These are phyloP conservation scores for Parastagonospora nodorum DNA, from an alignment of 2,329 filamentous ascomycete genomes.

Conservation along the genomic window DNA sequence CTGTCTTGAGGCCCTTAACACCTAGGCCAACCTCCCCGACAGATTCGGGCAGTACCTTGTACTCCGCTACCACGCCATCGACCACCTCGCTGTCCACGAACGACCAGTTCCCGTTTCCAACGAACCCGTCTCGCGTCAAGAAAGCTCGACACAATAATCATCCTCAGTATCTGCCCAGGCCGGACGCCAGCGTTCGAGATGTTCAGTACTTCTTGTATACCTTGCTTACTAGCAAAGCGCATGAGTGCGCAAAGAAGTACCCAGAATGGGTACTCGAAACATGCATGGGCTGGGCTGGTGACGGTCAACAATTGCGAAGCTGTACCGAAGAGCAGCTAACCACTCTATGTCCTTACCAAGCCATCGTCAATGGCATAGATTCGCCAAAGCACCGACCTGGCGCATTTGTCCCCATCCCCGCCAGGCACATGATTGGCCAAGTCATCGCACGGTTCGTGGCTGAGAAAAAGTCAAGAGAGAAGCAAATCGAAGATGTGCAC, in stretches of 20 bases:
- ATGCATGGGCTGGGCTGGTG: conserved; percentile 20
- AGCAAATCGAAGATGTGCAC: neutral
- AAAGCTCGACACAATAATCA: neutral
- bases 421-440: conserved; percentile 1
- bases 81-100: neutral
- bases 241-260: conserved; percentile 13
- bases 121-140: neutral
- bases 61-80: neutral
- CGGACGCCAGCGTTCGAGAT: conserved; percentile 1
- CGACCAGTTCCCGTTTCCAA: neutral
- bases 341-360: conserved; percentile 14
- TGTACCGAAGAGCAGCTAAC: conserved; percentile 8
- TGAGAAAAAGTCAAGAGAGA: neutral
- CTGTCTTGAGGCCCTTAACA: neutral
- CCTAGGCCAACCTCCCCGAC: neutral
- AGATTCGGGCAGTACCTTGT: neutral
- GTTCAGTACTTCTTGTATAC: conserved; percentile 28
- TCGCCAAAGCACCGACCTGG: neutral
- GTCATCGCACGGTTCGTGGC: conserved; percentile 1
- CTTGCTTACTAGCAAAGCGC: conserved; percentile 17
- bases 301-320: conserved; percentile 15
- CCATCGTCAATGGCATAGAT: conserved; percentile 8
- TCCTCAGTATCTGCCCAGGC: neutral
- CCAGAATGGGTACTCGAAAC: conserved; percentile 36
- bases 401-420: neutral